Percentiles rank a stretch among this genome's conserved stretches.
phyloP scores from a whole-genome alignment of 2,329 filamentous ascomycete species.

The Coniochaeta hoffmannii region DNA sequence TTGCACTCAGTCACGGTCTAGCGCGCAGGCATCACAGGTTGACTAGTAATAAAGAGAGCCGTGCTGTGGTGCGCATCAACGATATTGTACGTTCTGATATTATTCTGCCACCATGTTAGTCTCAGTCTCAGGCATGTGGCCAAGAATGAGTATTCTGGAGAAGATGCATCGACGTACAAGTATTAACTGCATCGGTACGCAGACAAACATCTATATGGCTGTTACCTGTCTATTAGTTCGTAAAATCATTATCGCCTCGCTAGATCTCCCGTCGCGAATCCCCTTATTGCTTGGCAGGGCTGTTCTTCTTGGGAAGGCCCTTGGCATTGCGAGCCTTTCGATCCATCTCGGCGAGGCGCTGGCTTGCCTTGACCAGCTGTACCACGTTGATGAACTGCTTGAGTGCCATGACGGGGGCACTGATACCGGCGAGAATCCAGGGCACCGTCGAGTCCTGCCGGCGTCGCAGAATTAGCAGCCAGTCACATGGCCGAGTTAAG shows the following conservation, averaged over 20 bases:
- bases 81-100: neutral
- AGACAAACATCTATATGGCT: neutral
- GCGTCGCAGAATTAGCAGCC: neutral
- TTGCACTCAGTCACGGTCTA: too few relatives aligned
- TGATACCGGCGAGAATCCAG: constrained; percentile 74
- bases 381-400: constrained; percentile 95
- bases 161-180: neutral
- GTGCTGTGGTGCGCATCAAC: neutral
- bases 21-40: too few relatives aligned
- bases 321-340: constrained; percentile 51
- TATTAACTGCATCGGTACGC: neutral
- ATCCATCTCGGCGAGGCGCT: constrained; percentile 91
- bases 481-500: neutral
- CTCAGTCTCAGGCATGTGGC: neutral
- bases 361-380: constrained; percentile 87
- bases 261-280: neutral
- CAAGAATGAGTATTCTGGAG: neutral
- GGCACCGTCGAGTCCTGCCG: constrained; percentile 39
- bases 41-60: too few relatives aligned
- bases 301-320: constrained; percentile 44
- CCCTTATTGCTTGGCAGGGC: constrained; percentile 9
- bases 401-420: constrained; percentile 76
- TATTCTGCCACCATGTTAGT: neutral
- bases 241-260: neutral
- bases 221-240: neutral